Evolutionary conservation across 257 asterid species (phyloP).

Genomic region (Gentiana dahurica): DNA sequence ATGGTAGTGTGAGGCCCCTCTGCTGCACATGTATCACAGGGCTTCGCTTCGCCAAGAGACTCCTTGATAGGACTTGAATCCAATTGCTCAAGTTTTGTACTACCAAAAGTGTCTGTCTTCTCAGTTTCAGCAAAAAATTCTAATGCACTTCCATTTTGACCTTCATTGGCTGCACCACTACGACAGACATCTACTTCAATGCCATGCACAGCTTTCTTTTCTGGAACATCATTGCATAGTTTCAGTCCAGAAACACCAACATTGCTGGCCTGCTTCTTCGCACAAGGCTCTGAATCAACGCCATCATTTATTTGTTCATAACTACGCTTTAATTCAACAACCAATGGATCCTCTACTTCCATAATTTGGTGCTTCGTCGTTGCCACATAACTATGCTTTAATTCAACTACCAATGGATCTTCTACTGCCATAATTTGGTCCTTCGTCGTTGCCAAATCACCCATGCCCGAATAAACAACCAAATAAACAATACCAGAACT

Average conservation of each 20-base stretch:
- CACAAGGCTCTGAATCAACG: conserved; percentile 22
- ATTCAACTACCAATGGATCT: conserved; percentile 22
- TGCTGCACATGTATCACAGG: conserved; percentile 11
- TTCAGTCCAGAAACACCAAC: conserved; percentile 14
- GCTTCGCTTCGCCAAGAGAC: conserved; percentile 7
- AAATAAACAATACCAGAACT: too few relatives aligned
- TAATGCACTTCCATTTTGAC: conserved; percentile 7
- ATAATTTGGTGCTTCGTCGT: conserved; percentile 20
- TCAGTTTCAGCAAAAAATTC: conserved; percentile 12
- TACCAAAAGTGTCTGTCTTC: conserved; percentile 12
- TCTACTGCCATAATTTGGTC: conserved; percentile 8
- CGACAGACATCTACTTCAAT: conserved; percentile 12
- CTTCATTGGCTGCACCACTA: conserved; percentile 14
- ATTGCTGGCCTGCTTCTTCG: conserved; percentile 23
- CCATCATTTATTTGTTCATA: conserved; percentile 18
- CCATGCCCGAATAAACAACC: conserved; percentile 19
- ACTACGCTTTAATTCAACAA: conserved; percentile 23
- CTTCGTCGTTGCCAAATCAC: neutral
- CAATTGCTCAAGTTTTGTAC: conserved; percentile 12
- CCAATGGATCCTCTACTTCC: conserved; percentile 24
- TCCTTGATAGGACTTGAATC: conserved; percentile 15
- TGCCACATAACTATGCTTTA: conserved; percentile 21
- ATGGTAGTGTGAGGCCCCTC: conserved; percentile 10
- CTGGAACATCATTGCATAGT: conserved; percentile 10
- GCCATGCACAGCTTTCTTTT: conserved; percentile 9